These are phyloP conservation scores for Citrus unshiu DNA, from an alignment of 345 rosid species.

Conservation along the genomic window DNA sequence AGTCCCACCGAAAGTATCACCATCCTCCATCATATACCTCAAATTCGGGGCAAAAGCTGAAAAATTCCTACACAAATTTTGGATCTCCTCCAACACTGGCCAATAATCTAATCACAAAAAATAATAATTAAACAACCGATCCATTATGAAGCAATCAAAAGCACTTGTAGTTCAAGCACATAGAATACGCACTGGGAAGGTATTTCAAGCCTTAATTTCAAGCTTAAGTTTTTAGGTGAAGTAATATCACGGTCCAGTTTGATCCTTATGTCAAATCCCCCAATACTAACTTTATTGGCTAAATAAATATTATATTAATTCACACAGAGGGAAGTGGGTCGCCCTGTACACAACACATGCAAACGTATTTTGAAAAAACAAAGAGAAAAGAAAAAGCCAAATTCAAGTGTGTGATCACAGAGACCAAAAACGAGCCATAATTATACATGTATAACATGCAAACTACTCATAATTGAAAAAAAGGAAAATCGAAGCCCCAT, in stretches of 20 bases:
- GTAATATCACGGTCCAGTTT: no score
- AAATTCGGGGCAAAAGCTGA: constrained; percentile 27
- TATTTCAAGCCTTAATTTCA: background rate
- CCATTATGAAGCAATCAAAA: background rate
- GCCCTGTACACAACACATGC: no score
- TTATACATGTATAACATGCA: no score
- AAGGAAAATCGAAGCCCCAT: background rate
- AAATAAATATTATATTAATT: no score
- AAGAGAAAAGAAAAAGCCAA: background rate
- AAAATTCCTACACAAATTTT: constrained; percentile 35
- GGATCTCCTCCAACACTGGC: constrained; percentile 50
- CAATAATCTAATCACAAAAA: constrained; percentile 52
- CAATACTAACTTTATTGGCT: no score
- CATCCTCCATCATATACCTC: constrained; percentile 50
- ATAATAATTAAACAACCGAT: background rate
- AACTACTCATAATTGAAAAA: no score
- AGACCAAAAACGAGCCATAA: background rate
- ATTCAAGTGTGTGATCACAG: background rate
- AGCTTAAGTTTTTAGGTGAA: no score
- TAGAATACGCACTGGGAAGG: background rate
- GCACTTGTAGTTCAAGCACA: background rate
- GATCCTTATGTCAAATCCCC: no score
- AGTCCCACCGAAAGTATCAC: constrained; percentile 65
- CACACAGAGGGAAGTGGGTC: no score
- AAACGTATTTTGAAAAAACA: no score